Base-by-base conservation (phyloP, 2,329 filamentous ascomycete genomes). In the Xylariomycetidae sp. region DNA sequence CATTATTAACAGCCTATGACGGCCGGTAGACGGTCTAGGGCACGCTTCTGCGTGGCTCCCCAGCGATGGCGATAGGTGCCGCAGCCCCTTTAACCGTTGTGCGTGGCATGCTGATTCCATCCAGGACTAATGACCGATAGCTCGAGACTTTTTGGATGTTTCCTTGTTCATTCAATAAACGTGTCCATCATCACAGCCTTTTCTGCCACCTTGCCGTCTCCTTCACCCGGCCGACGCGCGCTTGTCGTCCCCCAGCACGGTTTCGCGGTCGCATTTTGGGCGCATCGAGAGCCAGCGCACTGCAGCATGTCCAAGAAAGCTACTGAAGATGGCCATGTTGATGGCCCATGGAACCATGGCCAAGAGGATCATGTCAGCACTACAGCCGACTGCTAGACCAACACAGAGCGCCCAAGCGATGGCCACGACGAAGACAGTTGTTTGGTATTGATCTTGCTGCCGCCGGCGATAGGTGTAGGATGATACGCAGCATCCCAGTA, bases 401-500 rank as follows among this genome's bases (percentile, higher is more conserved):
- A 50, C 32, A 10, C 39, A 42, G 10, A 43, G 15, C 6, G 42
- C 38, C 47, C 47, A 53, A 12, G 28, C 16, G 3, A 43, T 37
- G 48, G 48, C 49, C 18, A 24, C 27, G 16, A 38, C 35, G 32
- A 53, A 52, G 9, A 52, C 25, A 18, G 35, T 13, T n/a, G 29
- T 36, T 23, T 52, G 48, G 26, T 46, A 50, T 10, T 33, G 41
- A 22, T 54, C 51, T 20, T 34, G 35, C 28, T 44, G 37, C 22
- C 40, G 45, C 19, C 44, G 39, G 14, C 48, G 43, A 25, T 53
- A 42, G 18, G 26, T 38, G 27, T 50, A 50, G 5, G 46, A 52
- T 4, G 50, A 52, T 7, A 52, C 34, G 28, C 42, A 50, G 24
- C 50, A 52, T 13, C 49, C 50, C 9, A 54, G 29, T 30, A 43